Conservation (phyloP, 139 green algal genomes). For the Mychonastes homosphaera region DNA sequence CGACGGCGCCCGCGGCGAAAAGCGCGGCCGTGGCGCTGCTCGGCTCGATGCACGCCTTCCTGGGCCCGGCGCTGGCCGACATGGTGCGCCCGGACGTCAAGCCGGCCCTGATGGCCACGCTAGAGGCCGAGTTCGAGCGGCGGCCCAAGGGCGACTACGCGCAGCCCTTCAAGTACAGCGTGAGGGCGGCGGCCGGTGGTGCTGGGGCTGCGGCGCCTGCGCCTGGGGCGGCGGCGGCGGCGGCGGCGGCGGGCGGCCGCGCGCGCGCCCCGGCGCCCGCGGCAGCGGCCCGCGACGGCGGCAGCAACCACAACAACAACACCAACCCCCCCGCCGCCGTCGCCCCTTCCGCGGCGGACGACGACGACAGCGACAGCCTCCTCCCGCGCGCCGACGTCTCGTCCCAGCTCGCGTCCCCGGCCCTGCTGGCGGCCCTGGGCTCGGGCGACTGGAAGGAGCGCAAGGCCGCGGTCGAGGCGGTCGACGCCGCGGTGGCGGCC, state of each 20-base stretch:
- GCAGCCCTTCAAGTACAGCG: too few relatives aligned
- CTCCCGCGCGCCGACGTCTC: conserved; percentile 69
- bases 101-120: conserved; percentile 74
- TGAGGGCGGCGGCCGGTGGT: too few relatives aligned
- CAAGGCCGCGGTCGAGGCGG: conserved; percentile 70
- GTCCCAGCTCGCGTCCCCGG: conserved; percentile 37
- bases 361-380: conserved; percentile 45
- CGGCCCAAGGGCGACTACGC: conserved; percentile 66
- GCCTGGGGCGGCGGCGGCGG: too few relatives aligned
- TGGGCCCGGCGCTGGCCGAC: conserved; percentile 42
- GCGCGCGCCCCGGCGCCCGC: conserved; percentile 13
- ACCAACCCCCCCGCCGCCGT: conserved; percentile 2
- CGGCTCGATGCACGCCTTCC: conserved; percentile 58
- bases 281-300: neutral
- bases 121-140: conserved; percentile 78
- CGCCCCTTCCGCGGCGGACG: conserved; percentile 24
- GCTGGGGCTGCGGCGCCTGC: too few relatives aligned
- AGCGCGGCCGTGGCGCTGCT: conserved; percentile 60
- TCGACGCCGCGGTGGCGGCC: conserved; percentile 54
- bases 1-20: conserved; percentile 62
- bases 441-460: conserved; percentile 88
- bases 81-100: conserved; percentile 75
- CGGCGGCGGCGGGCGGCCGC: conserved; percentile 13
- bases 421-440: conserved; percentile 38
- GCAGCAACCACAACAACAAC: neutral